Base-by-base conservation (phyloP, 805 yeast genomes). In the Phaffomyces antillensis region DNA sequence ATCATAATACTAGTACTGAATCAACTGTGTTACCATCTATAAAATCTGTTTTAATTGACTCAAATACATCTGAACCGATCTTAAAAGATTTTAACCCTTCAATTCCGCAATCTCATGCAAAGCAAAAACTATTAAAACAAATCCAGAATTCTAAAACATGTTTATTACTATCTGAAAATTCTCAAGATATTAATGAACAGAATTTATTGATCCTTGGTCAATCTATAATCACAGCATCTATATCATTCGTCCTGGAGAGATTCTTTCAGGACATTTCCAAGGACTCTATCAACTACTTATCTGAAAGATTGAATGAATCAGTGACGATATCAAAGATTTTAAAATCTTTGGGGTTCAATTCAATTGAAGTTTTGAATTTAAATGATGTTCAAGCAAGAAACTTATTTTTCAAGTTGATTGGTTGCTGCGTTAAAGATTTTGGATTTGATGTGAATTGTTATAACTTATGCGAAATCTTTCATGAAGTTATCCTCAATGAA, bases 351-450 rank as follows among this genome's bases (percentile, higher is more conserved):
- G 52, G 53, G 31, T 46, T 51, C 39, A 23, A 42, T 32, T 49
- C 52, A 1, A 41, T 61, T 60, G 50, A 57, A 24, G 55, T 57
- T 2, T 32, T 52, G 32, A 47, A 56, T 17, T 51, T 78, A 31
- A 69, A 64, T 43, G 81, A 78, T 47, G 74, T 68, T 23, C 71
- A 75, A 26, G 81, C 83, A 0, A 67, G 75, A 0, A 70, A 77
- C 42, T 64, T 85, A 5, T 65, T 84, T 39, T 73, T 73, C 52
- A 75, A 80, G 34, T 57, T 83, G 24, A 58, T 85, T 18, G 95
- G 93, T 3, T 81, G 83, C 10, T 75, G 87, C 48, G 73, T 83
- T 33, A 81, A 79, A 49, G 95, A 86, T 61, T 86, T 81, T 65
- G 95, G 95, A 1, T 86, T 86, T 59, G 89, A 87, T 55, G 59